A percentile compares a stretch with the other conserved stretches of the same genome.
Evolutionary conservation across 805 yeast genomes (phyloP).

Genomic region (Metschnikowia hibisci): DNA sequence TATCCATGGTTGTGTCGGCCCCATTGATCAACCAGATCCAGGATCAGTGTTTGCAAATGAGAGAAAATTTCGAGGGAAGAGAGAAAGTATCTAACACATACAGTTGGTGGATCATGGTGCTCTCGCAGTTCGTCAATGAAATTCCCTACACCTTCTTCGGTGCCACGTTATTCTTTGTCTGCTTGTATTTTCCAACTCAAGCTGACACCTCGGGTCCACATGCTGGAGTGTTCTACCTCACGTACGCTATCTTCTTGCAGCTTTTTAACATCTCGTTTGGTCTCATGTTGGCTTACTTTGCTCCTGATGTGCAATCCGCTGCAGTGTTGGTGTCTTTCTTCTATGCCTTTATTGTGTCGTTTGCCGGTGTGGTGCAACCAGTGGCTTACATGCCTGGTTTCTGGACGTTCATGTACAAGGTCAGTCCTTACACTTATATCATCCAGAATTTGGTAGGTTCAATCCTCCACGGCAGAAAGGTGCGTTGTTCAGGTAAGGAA

Average conservation of each 20-base stretch:
- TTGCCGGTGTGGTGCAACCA: conserved; percentile 52
- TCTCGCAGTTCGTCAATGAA: conserved; percentile 54
- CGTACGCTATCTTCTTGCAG: conserved; percentile 48
- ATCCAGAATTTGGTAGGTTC: conserved; percentile 51
- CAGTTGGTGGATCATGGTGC: conserved; percentile 60
- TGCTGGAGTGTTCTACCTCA: conserved; percentile 42
- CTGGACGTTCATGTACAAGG: conserved; percentile 47
- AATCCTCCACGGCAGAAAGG: conserved; percentile 40
- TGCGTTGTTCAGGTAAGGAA: conserved; percentile 49
- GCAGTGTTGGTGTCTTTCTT: conserved; percentile 54
- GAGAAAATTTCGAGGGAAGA: conserved; percentile 66
- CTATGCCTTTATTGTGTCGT: conserved; percentile 55
- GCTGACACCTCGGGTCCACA: conserved; percentile 19
- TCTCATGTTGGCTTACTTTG: conserved; percentile 47
- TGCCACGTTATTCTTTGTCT: conserved; percentile 32
- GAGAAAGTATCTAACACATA: conserved; percentile 69
- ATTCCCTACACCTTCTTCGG: conserved; percentile 48
- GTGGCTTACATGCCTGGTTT: conserved; percentile 41
- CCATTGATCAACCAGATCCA: conserved; percentile 62
- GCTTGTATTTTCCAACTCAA: conserved; percentile 36
- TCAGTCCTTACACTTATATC: conserved; percentile 47
- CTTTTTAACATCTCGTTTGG: conserved; percentile 39
- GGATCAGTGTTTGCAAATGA: conserved; percentile 50
- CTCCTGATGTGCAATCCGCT: conserved; percentile 67
- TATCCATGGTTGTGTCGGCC: conserved; percentile 54